These are phyloP conservation scores for Akebia trifoliata DNA, from an alignment of 164 flowering plant species.

Conservation along the genomic window DNA sequence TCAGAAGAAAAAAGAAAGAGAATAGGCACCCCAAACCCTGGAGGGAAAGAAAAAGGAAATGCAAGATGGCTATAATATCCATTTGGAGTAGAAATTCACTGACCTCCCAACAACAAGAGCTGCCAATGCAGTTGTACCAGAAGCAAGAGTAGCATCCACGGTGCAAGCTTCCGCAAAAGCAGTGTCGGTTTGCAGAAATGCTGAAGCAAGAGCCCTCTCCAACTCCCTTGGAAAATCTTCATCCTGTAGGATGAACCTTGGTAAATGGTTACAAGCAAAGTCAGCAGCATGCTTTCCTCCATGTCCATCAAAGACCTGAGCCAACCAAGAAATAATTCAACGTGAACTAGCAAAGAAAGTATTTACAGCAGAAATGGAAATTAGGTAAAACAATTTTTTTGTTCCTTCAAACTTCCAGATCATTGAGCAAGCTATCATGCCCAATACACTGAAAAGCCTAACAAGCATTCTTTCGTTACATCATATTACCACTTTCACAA, in stretches of 20 bases:
- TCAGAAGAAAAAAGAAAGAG: too few relatives aligned
- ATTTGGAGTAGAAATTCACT: too few relatives aligned
- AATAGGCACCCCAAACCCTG: too few relatives aligned
- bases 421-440: neutral
- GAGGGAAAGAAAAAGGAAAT: neutral
- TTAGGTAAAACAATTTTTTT: neutral
- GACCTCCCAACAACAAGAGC: constrained; percentile 89
- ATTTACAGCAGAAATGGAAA: neutral
- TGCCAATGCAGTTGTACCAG: constrained; percentile 95
- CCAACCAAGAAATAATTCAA: constrained; percentile 7
- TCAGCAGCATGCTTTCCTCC: constrained; percentile 97
- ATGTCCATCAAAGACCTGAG: constrained; percentile 96
- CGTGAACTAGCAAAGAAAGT: neutral
- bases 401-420: neutral
- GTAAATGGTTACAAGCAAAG: constrained; percentile 76
- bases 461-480: neutral
- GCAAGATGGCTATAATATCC: too few relatives aligned
- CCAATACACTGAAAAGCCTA: neutral
- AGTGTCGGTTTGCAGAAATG: constrained; percentile 79
- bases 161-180: constrained; percentile 90
- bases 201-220: constrained; percentile 67
- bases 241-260: constrained; percentile 66
- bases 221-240: constrained; percentile 72
- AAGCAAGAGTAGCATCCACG: constrained; percentile 66
- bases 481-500: too few relatives aligned